These are phyloP conservation scores for Akebia trifoliata DNA, from an alignment of 164 flowering plant species.

Conservation along the genomic window DNA sequence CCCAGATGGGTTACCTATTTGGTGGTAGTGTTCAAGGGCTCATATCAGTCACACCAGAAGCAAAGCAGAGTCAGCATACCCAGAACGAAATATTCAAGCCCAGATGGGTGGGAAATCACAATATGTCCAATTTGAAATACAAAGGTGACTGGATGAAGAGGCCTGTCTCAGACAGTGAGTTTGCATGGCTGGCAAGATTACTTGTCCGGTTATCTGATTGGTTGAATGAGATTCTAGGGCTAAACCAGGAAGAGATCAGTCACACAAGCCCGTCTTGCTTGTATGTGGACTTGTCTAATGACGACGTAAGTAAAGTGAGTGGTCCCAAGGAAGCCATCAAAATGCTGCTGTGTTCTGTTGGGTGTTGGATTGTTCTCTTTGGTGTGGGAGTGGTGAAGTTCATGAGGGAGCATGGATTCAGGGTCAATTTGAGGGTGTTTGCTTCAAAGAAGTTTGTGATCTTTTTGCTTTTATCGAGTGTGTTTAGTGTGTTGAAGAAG, in stretches of 20 bases:
- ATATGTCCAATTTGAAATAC: constrained; percentile 40
- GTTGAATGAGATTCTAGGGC: constrained; percentile 60
- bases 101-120: constrained; percentile 42
- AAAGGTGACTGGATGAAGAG: constrained; percentile 92
- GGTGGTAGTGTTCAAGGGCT: constrained; percentile 34
- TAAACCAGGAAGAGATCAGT: constrained; percentile 27
- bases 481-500: constrained; percentile 34
- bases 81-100: constrained; percentile 72
- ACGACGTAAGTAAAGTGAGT: constrained; percentile 21
- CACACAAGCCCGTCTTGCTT: constrained; percentile 20
- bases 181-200: constrained; percentile 79
- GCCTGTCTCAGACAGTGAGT: constrained; percentile 66
- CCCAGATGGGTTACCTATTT: constrained; percentile 43
- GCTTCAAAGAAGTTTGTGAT: constrained; percentile 69
- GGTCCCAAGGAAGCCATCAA: constrained; percentile 42
- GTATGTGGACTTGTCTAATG: constrained; percentile 40
- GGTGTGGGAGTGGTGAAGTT: constrained; percentile 22
- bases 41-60: constrained; percentile 20
- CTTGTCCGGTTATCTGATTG: constrained; percentile 53
- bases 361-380: constrained; percentile 39
- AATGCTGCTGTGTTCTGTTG: constrained; percentile 29
- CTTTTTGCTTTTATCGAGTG: constrained; percentile 30
- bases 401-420: constrained; percentile 53
- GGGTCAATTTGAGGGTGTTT: constrained; percentile 65
- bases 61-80: constrained; percentile 15